These are phyloP conservation scores for Starmerella tilneyi DNA, from an alignment of 805 yeast species.

Conservation along the genomic window DNA sequence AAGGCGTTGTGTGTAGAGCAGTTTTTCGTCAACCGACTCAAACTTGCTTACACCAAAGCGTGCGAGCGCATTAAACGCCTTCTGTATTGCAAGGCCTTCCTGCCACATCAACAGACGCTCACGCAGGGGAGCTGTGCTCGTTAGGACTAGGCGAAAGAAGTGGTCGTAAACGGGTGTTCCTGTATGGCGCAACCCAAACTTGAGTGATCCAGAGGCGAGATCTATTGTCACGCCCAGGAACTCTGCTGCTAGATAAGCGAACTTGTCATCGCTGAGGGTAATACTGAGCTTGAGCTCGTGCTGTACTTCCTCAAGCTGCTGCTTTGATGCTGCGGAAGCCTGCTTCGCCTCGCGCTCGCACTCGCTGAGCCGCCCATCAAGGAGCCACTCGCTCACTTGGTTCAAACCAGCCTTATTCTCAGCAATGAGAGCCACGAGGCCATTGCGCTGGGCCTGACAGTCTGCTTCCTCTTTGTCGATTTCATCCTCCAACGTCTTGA, in stretches of 20 bases:
- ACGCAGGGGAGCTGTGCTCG: not conserved
- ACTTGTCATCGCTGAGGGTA: not conserved
- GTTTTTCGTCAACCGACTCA: not conserved
- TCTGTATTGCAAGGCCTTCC: not conserved
- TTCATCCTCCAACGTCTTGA: not conserved
- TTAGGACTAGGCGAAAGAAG: not conserved
- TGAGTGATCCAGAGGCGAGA: not conserved
- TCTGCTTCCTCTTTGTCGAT: not conserved
- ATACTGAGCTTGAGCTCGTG: not conserved
- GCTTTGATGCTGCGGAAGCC: not conserved
- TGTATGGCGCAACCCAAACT: not conserved
- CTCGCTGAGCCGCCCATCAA: not conserved
- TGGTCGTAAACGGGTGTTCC: constrained; percentile 1
- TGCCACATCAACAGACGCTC: not conserved
- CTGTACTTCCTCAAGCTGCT: not conserved
- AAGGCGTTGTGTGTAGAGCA: constrained; percentile 1
- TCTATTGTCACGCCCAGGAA: not conserved
- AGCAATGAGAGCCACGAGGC: not conserved
- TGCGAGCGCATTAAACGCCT: not conserved
- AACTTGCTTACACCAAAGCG: not conserved
- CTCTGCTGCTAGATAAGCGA: not conserved
- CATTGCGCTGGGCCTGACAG: constrained; percentile 1
- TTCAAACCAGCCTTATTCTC: constrained; percentile 4
- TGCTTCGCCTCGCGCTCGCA: not conserved
- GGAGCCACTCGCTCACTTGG: constrained; percentile 2